Conservation (phyloP, 1,284 basidiomycete genomes). For the Pholiota adiposa region DNA sequence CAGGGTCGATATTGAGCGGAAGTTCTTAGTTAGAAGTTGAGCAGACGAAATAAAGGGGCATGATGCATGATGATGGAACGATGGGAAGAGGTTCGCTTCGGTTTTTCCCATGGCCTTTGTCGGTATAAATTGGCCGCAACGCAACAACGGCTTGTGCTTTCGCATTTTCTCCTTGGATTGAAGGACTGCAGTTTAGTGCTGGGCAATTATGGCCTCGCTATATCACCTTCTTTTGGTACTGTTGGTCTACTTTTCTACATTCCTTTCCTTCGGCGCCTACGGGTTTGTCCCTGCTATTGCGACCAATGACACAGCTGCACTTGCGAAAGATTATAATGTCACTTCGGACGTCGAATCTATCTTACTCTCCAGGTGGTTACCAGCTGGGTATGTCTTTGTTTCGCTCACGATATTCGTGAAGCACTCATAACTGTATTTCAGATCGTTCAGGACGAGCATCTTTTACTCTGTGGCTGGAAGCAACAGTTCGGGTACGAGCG, state of each 20-base stretch:
- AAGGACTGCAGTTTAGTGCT: no score
- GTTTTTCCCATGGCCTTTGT: no score
- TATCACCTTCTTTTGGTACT: neutral
- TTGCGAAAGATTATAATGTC: neutral
- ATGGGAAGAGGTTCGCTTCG: no score
- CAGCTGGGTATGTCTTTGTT: neutral
- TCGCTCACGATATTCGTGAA: neutral
- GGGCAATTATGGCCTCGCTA: neutral
- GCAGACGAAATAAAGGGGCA: no score
- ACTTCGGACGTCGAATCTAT: neutral
- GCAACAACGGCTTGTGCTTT: no score
- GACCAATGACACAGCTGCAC: neutral
- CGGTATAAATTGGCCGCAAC: no score
- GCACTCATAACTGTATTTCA: neutral
- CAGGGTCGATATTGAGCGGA: no score
- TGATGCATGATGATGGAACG: no score
- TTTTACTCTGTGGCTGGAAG: neutral
- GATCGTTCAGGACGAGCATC: neutral
- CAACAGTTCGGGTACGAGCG: neutral
- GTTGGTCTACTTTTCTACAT: neutral
- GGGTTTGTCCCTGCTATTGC: neutral
- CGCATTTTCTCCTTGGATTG: no score
- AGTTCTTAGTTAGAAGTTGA: no score
- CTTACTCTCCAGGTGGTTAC: neutral
- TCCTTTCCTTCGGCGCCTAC: neutral